Evolutionary conservation across 352 stramenopile genomes (phyloP), one percentile per base, ranked within the genome.

Genomic region (Peronospora destructor): DNA sequence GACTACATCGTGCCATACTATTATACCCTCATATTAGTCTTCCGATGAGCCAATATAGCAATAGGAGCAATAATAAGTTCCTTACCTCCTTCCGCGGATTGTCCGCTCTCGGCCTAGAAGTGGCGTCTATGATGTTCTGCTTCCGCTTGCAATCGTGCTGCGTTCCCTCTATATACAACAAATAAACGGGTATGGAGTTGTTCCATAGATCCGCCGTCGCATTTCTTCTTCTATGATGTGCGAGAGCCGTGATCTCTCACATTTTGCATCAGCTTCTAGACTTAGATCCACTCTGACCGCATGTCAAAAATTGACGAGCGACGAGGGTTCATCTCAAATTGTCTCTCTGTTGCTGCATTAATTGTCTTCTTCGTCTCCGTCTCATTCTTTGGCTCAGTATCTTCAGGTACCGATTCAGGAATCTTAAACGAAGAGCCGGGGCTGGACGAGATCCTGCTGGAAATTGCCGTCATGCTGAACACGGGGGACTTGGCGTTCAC

Each of bases 281-380:
- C 11, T 42, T 62, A 73, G 25, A 73, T 70, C 64, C 64, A 73
- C 64, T 73, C 64, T 0, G 57, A 68, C 17, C 56, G 57, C 53
- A 68, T 66, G 53, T 73, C 63, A 33, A 73, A 73, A 45, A 73
- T 65, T 1, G 64, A 73, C 23, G 64, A 73, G 4, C 64, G 64
- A 16, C 64, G 64, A 13, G 46, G 38, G 13, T 69, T 65, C 45
- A 57, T 57, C 35, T 66, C 61, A 0, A 56, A 63, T 17, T 37
- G 36, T 54, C 46, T 49, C 13, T 68, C 55, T 0, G 32, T 45
- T 26, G 40, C 35, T n/a, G 39, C 47, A 19, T 30, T 34, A 28
- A 16, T 16, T 13, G 47, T 56, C 30, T 57, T 47, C 49, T 59
- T 66, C 9, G 33, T 38, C 7, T 55, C 54, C 13, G 23, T 40